phyloP scores from a whole-genome alignment of 139 green algal genomes.

The Spirogloea muscicola region DNA sequence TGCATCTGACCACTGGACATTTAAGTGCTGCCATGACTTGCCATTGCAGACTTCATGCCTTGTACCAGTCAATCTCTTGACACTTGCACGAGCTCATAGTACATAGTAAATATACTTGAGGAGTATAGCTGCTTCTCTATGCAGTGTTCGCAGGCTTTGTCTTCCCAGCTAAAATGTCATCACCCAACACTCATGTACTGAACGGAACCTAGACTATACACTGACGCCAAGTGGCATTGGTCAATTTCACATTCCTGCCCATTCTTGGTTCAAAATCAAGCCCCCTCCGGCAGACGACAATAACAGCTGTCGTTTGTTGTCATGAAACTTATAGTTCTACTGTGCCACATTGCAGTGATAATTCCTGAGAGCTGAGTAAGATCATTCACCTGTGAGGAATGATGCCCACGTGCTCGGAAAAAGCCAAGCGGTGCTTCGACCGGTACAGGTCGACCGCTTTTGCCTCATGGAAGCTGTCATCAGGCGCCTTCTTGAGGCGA shows the following conservation, averaged over 20 bases:
- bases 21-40: background rate
- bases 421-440: conserved; percentile 31
- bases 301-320: too few relatives aligned
- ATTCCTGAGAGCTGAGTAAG: background rate
- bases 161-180: too few relatives aligned
- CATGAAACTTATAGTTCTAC: too few relatives aligned
- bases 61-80: too few relatives aligned
- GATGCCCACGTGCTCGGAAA: conserved; percentile 29
- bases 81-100: background rate
- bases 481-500: background rate
- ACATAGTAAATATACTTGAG: background rate
- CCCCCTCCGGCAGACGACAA: background rate
- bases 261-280: background rate
- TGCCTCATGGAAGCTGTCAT: conserved; percentile 29
- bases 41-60: too few relatives aligned
- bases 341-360: too few relatives aligned
- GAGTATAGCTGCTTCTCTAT: background rate
- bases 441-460: conserved; percentile 33
- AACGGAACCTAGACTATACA: background rate
- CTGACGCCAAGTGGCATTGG: background rate
- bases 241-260: background rate
- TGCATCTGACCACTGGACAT: background rate
- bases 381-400: conserved; percentile 32
- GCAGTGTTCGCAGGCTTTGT: background rate
- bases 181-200: too few relatives aligned